phyloP scores from a whole-genome alignment of 106 monocot genomes.

The Alisma plantagoaquatica region DNA sequence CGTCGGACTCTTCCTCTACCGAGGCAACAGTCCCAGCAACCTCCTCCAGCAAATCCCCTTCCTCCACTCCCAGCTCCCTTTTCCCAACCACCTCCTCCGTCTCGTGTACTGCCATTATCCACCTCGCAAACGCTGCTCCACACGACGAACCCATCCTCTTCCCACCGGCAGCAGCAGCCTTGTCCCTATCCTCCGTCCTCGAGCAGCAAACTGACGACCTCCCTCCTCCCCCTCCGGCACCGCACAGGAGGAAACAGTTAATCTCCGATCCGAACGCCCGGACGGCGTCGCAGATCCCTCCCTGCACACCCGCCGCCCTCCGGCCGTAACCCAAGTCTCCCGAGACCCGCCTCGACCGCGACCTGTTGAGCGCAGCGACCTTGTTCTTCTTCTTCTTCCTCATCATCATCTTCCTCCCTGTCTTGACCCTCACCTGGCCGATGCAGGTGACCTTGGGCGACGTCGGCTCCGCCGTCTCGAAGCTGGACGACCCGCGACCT shows the following conservation, averaged over 20 bases:
- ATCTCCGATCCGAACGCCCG: slow-evolving; percentile 27
- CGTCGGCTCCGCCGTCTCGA: slow-evolving; percentile 71
- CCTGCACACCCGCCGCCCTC: slow-evolving; percentile 12
- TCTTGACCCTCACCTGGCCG: slow-evolving; percentile 69
- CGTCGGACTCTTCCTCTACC: slow-evolving; percentile 4
- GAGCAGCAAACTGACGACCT: background rate
- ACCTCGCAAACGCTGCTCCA: slow-evolving; percentile 46
- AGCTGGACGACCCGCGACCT: slow-evolving; percentile 27
- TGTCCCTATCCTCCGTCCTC: too few species aligned
- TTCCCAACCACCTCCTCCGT: slow-evolving; percentile 27
- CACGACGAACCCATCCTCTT: slow-evolving; percentile 32
- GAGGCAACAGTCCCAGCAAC: background rate
- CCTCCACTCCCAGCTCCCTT: slow-evolving; percentile 15
- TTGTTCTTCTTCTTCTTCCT: slow-evolving; percentile 7
- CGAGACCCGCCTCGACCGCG: slow-evolving; percentile 35
- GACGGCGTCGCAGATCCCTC: slow-evolving; percentile 28
- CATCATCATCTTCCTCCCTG: slow-evolving; percentile 23
- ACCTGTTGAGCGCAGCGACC: too few species aligned
- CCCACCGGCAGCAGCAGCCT: too few species aligned
- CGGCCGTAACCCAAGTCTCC: slow-evolving; percentile 26
- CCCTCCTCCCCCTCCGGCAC: slow-evolving; percentile 9
- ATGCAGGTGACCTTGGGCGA: too few species aligned
- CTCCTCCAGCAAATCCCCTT: background rate
- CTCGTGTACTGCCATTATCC: slow-evolving; percentile 53
- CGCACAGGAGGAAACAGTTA: slow-evolving; percentile 43